A percentile compares a stretch with the other conserved stretches of the same genome.
These are phyloP conservation scores for Salvia hispanica DNA, from an alignment of 257 asterid species.

Conservation along the genomic window DNA sequence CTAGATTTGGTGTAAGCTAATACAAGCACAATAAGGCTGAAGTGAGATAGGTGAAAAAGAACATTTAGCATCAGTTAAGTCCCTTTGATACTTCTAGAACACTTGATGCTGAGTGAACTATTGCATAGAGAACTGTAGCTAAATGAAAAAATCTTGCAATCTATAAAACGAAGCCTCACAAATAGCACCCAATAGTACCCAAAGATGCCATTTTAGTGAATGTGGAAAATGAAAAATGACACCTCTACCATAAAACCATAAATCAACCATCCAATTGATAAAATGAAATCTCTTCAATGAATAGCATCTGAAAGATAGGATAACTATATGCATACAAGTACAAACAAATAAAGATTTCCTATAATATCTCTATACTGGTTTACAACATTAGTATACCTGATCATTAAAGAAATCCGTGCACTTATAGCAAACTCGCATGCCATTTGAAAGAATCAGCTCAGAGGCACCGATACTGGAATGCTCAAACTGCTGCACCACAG, in stretches of 20 bases:
- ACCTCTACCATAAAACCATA: constrained; percentile 1
- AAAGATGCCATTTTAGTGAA: constrained; percentile 6
- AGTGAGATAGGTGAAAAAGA: neutral
- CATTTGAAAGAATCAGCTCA: constrained; percentile 85
- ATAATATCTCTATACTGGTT: neutral
- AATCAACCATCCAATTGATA: neutral
- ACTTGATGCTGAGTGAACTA: neutral
- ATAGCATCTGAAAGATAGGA: neutral
- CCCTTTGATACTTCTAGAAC: constrained; percentile 3
- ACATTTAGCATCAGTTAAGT: neutral
- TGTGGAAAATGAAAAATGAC: neutral
- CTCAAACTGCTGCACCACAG: constrained; percentile 67
- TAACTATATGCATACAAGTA: too few relatives aligned
- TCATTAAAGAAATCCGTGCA: constrained; percentile 92
- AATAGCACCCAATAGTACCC: constrained; percentile 14
- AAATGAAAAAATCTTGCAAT: neutral
- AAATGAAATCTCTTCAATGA: neutral
- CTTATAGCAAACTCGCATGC: constrained; percentile 93
- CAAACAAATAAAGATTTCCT: too few relatives aligned
- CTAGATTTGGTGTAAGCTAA: constrained; percentile 33
- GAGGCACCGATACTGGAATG: constrained; percentile 65
- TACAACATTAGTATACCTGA: constrained; percentile 56
- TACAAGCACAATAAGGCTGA: neutral
- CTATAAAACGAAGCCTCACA: constrained; percentile 14
- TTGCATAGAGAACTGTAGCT: neutral